Evolutionary conservation across 495 filamentous ascomycete species (phyloP).

Genomic region (Penicillium cosmopolitanum): DNA sequence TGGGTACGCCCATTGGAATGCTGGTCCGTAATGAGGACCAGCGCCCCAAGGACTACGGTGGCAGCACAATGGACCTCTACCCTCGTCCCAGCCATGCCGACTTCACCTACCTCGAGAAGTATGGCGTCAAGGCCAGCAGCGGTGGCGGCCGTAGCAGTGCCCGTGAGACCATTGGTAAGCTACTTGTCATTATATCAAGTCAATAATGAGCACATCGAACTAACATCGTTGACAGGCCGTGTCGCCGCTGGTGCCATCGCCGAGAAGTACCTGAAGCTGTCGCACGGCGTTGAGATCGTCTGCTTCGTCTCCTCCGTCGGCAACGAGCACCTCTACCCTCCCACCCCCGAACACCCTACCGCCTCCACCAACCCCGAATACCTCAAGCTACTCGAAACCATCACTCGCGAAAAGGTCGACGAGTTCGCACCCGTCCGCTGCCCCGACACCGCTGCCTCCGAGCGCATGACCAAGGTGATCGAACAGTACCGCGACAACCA

Average conservation of each 20-base stretch:
- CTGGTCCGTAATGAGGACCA: conserved; percentile 92
- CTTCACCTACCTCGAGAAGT: conserved; percentile 96
- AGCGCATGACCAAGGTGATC: conserved; percentile 79
- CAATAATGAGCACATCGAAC: neutral
- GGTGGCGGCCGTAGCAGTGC: conserved; percentile 92
- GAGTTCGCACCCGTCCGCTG: conserved; percentile 82
- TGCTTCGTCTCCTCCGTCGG: conserved; percentile 91
- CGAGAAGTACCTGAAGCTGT: conserved; percentile 85
- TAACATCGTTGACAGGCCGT: conserved; percentile 53
- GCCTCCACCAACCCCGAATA: conserved; percentile 83
- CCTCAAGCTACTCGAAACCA: conserved; percentile 70
- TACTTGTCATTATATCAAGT: neutral
- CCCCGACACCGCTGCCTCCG: conserved; percentile 66
- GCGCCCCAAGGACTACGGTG: conserved; percentile 89
- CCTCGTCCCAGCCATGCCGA: conserved; percentile 94
- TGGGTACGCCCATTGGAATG: conserved; percentile 91
- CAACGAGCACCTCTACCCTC: conserved; percentile 78
- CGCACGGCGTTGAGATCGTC: conserved; percentile 86
- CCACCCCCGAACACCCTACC: conserved; percentile 72
- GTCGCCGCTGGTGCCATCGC: conserved; percentile 95
- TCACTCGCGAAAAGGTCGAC: conserved; percentile 83
- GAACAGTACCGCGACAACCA: conserved; percentile 74
- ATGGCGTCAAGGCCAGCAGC: conserved; percentile 90
- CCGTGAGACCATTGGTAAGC: conserved; percentile 84
- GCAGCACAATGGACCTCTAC: conserved; percentile 88